Evolutionary conservation across 1,284 basidiomycete genomes (phyloP), one percentile per base, ranked within the genome.

Genomic region (Heterobasidion parviporum): DNA sequence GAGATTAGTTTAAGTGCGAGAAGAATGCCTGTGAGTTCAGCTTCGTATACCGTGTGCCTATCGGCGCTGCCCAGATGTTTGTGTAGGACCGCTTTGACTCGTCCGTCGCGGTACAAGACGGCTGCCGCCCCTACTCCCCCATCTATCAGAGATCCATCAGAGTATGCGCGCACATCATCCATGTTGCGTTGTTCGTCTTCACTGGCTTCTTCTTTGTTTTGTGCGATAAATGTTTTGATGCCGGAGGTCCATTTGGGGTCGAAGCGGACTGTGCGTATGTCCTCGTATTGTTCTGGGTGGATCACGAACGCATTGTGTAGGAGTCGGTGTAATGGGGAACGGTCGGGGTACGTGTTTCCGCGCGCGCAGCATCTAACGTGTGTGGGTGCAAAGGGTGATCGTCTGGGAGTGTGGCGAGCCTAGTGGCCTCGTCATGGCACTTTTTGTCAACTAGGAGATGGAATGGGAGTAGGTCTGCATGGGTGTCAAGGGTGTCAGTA

Each of bases 1-100:
- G 4, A 26, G 1, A 43, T 16, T 0, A 52, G 51, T 3, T 36
- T 8, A 1, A 20, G 8, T 2, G 26, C 51, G 1, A 54, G 18
- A n/a, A 54, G 9, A 6, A 54, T 35, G 0, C 53, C 53, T 0
- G 41, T 46, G 2, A 54, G 10, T n/a, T 54, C 53, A 0, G 53
- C 53, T 20, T 54, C 53, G 20, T 49, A 54, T 9, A 54, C 53
- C 2, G 54, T 51, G 41, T 55, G 54, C 8, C 51, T 12, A 1
- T 9, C 9, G 8, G 8, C 36, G 8, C 33, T 35, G 8, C 54
- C 54, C n/a, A 55, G 49, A 15, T 51, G 32, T 9, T 45, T 44
- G 7, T 32, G 54, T 1, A 55, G 50, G 2, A 18, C 10, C 15
- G 14, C 20, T 1, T 14, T 9, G 5, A 14, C 20, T 12, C 14